Conservation (phyloP, 2,329 filamentous ascomycete genomes). For the Xylaria hypoxylon region DNA sequence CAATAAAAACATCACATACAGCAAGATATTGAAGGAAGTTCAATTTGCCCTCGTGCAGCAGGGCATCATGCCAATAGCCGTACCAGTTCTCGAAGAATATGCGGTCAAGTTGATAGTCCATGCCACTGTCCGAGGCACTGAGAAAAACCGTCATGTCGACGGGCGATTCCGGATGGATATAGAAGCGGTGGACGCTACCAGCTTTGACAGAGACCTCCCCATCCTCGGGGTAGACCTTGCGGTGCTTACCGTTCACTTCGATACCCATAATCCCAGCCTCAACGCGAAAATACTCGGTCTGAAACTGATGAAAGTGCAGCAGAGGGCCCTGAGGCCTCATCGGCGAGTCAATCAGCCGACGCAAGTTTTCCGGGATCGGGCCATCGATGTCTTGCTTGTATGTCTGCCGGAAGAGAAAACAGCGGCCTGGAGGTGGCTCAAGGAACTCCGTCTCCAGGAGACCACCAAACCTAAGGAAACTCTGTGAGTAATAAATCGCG, state of each 20-base stretch:
- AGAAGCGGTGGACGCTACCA: conserved; percentile 45
- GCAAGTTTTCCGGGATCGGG: conserved; percentile 25
- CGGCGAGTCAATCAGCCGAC: conserved; percentile 16
- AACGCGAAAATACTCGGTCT: conserved; percentile 50
- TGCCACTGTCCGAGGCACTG: conserved; percentile 44
- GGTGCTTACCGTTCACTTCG: conserved; percentile 47
- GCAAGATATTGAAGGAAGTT: conserved; percentile 51
- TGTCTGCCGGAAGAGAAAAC: conserved; percentile 46
- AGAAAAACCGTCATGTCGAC: conserved; percentile 42
- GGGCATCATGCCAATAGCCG: conserved; percentile 49
- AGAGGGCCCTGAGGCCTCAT: conserved; percentile 42
- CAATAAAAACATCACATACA: conserved; percentile 36
- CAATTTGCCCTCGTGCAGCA: conserved; percentile 45
- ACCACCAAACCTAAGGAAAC: conserved; percentile 41
- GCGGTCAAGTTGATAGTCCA: conserved; percentile 49
- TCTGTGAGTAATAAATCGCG: too few relatives aligned
- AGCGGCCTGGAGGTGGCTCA: conserved; percentile 47
- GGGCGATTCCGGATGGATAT: conserved; percentile 39
- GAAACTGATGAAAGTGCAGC: conserved; percentile 51
- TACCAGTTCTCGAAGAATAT: conserved; percentile 56
- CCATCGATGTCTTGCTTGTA: conserved; percentile 40
- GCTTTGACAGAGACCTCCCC: conserved; percentile 47
- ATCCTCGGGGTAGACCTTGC: conserved; percentile 45
- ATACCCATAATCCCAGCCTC: conserved; percentile 46
- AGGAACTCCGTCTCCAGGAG: conserved; percentile 45